Evolutionary conservation across 768 basidiomycete species (phyloP).

Genomic region (Termitomyces titanicus): DNA sequence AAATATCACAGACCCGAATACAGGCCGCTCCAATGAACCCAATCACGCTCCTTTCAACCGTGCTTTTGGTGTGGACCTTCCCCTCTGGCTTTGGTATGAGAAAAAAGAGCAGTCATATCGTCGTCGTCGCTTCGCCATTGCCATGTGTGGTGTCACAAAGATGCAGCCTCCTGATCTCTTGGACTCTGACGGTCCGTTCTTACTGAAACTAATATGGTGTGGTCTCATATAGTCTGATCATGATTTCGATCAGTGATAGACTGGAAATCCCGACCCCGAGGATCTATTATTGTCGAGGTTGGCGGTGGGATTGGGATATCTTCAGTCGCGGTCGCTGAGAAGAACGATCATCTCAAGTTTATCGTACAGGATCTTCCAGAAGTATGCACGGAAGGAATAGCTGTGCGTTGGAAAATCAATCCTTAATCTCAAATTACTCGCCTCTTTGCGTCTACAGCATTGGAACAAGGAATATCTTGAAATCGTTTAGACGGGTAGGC

Average conservation of each 20-base stretch:
- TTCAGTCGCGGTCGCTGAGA: constrained; percentile 18
- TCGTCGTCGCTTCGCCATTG: background rate
- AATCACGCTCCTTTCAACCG: constrained; percentile 10
- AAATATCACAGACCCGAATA: constrained; percentile 19
- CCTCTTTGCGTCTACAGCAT: background rate
- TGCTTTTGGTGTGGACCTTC: background rate
- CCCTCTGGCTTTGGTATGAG: background rate
- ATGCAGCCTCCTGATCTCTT: background rate
- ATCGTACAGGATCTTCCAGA: constrained; percentile 22
- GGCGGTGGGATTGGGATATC: constrained; percentile 25
- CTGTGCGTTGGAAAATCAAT: background rate
- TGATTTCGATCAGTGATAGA: constrained; percentile 15
- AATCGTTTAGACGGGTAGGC: background rate
- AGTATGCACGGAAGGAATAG: constrained; percentile 13
- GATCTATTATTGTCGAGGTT: constrained; percentile 27
- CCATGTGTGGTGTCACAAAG: background rate
- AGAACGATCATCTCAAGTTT: constrained; percentile 16
- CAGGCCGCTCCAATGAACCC: constrained; percentile 16
- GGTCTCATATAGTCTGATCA: no score
- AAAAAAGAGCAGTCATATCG: background rate
- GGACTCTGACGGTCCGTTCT: constrained; percentile 5
- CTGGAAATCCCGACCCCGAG: constrained; percentile 19
- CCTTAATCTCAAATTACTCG: background rate
- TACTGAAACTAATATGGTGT: background rate
- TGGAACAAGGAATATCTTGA: constrained; percentile 7